A percentile compares a stretch with the other conserved stretches of the same genome.
phyloP scores from a whole-genome alignment of 176 grass and related monocot genomes.

The Cenchrus americanus region DNA sequence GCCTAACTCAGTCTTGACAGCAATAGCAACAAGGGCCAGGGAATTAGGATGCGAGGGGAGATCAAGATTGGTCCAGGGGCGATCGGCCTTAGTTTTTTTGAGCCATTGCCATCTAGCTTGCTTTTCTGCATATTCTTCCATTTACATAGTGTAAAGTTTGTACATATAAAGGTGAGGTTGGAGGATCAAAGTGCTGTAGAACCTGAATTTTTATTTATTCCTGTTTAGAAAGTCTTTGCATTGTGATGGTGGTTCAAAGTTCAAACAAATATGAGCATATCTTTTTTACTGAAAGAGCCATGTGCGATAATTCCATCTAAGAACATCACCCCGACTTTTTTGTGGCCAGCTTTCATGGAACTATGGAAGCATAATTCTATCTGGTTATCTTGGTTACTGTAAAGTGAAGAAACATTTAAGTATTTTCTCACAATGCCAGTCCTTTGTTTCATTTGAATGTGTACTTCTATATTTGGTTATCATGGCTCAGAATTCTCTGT shows the following conservation, averaged over 20 bases:
- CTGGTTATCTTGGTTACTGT: conserved; percentile 21
- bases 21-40: no score
- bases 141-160: not conserved
- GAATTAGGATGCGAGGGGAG: no score
- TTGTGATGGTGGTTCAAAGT: conserved; percentile 16
- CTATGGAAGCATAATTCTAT: conserved; percentile 4
- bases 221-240: not conserved
- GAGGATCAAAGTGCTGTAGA: not conserved
- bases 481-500: conserved; percentile 32
- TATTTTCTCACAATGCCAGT: conserved; percentile 3
- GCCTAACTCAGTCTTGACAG: no score
- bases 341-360: conserved; percentile 18
- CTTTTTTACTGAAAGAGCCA: conserved; percentile 2
- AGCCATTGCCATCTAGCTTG: no score
- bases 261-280: conserved; percentile 2
- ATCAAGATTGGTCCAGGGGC: no score
- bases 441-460: not conserved
- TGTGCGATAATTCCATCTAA: conserved; percentile 7
- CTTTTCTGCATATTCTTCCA: conserved; percentile 24
- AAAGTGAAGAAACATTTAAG: conserved; percentile 35
- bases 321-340: not conserved
- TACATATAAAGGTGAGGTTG: not conserved
- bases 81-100: no score
- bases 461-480: not conserved
- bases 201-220: conserved; percentile 15